These are phyloP conservation scores for Talaromyces thailandensis DNA, from an alignment of 495 filamentous ascomycete genomes.

Conservation along the genomic window DNA sequence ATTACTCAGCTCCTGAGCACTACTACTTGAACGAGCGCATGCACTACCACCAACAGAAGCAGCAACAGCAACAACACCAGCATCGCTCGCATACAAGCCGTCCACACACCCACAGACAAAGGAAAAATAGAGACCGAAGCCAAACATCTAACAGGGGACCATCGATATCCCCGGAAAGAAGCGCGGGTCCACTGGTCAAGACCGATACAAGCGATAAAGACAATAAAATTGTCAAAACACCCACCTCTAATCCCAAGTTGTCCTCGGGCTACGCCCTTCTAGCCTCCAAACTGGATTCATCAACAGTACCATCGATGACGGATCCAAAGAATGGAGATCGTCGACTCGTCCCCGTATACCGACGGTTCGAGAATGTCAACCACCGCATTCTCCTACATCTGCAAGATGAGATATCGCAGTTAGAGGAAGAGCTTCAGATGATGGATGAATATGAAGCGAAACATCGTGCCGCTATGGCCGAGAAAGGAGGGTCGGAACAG, in stretches of 20 bases:
- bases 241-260: slow-evolving; percentile 14
- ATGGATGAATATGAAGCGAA: slow-evolving; percentile 67
- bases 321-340: slow-evolving; percentile 10
- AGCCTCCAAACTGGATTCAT: slow-evolving; percentile 49
- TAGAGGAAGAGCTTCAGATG: slow-evolving; percentile 65
- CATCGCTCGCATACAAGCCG: slow-evolving; percentile 8
- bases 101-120: slow-evolving; percentile 24
- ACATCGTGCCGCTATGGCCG: slow-evolving; percentile 42
- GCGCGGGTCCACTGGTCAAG: neutral
- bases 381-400: slow-evolving; percentile 79
- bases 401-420: slow-evolving; percentile 75
- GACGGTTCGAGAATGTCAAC: slow-evolving; percentile 76
- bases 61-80: neutral
- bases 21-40: slow-evolving; percentile 17
- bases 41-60: neutral
- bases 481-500: slow-evolving; percentile 35
- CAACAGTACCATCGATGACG: slow-evolving; percentile 11
- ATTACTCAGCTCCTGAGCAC: slow-evolving; percentile 17
- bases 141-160: neutral
- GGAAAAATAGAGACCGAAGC: slow-evolving; percentile 27
- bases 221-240: slow-evolving; percentile 16
- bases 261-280: slow-evolving; percentile 61
- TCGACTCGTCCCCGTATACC: slow-evolving; percentile 62
- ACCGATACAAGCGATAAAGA: slow-evolving; percentile 6
- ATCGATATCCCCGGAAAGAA: neutral